Base-by-base conservation (phyloP, 352 stramenopile species). In the Phytopythium helicoides region DNA sequence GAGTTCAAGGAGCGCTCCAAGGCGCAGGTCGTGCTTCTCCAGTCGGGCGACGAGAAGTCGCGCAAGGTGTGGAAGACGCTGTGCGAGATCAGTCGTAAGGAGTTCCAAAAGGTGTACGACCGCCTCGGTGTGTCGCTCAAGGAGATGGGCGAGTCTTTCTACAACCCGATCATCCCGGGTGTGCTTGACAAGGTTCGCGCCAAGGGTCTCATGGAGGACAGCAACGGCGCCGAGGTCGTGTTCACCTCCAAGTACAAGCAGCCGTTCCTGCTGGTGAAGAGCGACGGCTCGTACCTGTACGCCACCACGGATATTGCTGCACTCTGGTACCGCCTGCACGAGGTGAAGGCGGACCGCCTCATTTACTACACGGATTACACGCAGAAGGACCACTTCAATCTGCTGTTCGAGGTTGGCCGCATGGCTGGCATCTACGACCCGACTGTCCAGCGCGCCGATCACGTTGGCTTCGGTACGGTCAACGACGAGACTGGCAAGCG, bases 1-100 rank as follows among this genome's bases (percentile, higher is more conserved):
- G 92, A 94, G 6, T 99, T 99, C 74, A 98, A 98, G 65, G 91
- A 98, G 68, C 84, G 85, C 28, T 94, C 94, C 23, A 97, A 98
- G 60, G 71, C 97, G 44, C 98, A 98, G 66, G 97, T 99, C 44
- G 98, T 99, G 46, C 76, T 95, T 33, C 76, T 99, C 19, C 97
- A 99, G 90, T 99, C 74, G 60, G 98, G 68, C 38, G 72, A 94
- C 45, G 65, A 76, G 21, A 81, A 89, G 53, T 91, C 82, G 26
- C 81, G 73, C 56, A 88, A 92, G 56, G 82, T 90, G 33, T 94
- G 85, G 85, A 80, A 66, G 31, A 91, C 75, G 47, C 55, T 94
- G 53, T 94, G 85, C 46, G 85, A 92, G 14, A 89, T 92, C 54
- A 90, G 77, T 58, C 85, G 85, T 45, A 81, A 80, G 36, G 82